Conservation (phyloP, 148 eudicot genomes). For the Chenopodium album region DNA sequence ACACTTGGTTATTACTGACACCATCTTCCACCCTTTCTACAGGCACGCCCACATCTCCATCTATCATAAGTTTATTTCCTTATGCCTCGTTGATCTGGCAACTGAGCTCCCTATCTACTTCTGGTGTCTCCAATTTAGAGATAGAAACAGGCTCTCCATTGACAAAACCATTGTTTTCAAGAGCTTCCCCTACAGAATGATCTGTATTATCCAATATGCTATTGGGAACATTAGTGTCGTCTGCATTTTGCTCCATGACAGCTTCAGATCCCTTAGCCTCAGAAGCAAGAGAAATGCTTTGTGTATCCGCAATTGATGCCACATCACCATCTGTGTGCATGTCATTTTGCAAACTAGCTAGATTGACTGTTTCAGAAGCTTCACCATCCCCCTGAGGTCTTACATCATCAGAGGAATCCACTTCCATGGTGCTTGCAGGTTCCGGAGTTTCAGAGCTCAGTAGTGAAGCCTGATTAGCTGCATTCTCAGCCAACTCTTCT, state of each 20-base stretch:
- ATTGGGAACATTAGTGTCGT: not conserved
- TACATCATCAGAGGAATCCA: conserved; percentile 26
- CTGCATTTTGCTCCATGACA: conserved; percentile 16
- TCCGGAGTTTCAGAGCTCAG: conserved; percentile 28
- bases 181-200: not conserved
- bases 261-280: conserved; percentile 15
- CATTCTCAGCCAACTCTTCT: conserved; percentile 33
- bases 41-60: conserved; percentile 6
- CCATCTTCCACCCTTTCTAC: conserved; percentile 1
- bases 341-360: conserved; percentile 24
- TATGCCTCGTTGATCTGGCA: not conserved
- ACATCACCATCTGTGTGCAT: conserved; percentile 26
- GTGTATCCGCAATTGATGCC: conserved; percentile 19
- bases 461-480: conserved; percentile 25
- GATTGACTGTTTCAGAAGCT: conserved; percentile 18
- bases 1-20: conserved; percentile 19
- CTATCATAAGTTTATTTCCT: conserved; percentile 1
- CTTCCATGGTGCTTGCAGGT: conserved; percentile 29
- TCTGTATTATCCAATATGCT: conserved; percentile 4
- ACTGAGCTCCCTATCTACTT: not conserved
- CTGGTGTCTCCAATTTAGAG: conserved; percentile 8
- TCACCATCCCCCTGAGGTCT: conserved; percentile 21
- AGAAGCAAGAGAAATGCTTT: not conserved
- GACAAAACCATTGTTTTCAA: conserved; percentile 15
- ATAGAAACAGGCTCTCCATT: conserved; percentile 11